Base-by-base conservation (phyloP, 169 alveolate genomes). In the Plasmodium vivax region DNA sequence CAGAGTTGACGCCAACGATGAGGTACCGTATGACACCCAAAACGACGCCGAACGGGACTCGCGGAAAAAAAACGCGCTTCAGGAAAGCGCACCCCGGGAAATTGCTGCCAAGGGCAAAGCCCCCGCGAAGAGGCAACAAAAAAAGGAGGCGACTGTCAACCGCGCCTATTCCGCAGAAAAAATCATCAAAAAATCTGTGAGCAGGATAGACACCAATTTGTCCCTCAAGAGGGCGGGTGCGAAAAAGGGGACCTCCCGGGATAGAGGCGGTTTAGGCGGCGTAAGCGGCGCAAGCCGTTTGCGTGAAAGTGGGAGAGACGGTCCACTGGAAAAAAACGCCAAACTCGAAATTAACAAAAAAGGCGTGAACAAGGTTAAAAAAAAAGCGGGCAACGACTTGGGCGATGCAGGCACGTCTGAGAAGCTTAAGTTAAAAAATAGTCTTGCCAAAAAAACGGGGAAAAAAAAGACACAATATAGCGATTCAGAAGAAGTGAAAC, bases 131-230 rank as follows among this genome's bases (percentile, higher is more conserved):
- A 16, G 30, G 36, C 8, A 85, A 79, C 32, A 34, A 54, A 79
- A 84, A 62, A 84, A 84, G 14, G 58, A 58, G 30, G 75, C 43
- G 9, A 84, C 32, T 68, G 19, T 30, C 6, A 32, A 43, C 0
- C 32, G 73, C 56, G 47, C 81, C 27, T 83, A 83, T 58, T 83
- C 91, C 27, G 91, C 36, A 72, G 83, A 45, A 71, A 71, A 84
- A 72, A 84, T 84, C 16, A 54, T 54, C 23, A 72, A 84, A 68
- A 72, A 84, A 27, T 10, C n/a, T 3, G 43, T 77, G 16, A 83
- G 45, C 43, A 75, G 71, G 68, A 38, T 87, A n/a, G 81, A 87
- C 80, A 71, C 85, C 12, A 79, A 79, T 16, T 79, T 87, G 27
- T 34, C 38, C 9, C 19, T n/a, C 41, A 87, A 87, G 34, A 87